phyloP scores from a whole-genome alignment of 129 eudicot species.

The Silybum marianum region DNA sequence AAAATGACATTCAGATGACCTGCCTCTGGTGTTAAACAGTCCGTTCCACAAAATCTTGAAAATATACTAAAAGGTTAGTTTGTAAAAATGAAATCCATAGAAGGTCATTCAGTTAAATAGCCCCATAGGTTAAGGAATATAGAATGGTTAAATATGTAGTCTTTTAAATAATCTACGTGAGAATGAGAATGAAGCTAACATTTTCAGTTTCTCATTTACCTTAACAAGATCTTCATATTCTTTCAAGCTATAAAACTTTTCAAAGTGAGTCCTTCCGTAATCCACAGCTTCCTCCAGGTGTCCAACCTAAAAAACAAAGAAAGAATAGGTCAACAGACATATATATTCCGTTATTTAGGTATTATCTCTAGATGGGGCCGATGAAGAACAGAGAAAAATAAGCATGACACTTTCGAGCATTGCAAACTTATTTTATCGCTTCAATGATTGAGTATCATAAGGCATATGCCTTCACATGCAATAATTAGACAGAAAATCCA shows the following conservation, averaged over 20 bases:
- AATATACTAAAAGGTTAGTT: too few species aligned
- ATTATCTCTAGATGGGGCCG: too few species aligned
- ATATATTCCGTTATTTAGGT: not conserved
- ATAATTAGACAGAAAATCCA: too few species aligned
- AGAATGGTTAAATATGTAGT: not conserved
- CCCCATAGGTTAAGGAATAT: not conserved
- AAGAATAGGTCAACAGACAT: not conserved
- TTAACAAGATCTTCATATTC: conserved; percentile 59
- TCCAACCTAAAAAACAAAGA: conserved; percentile 52
- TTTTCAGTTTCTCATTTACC: conserved; percentile 40
- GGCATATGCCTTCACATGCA: too few species aligned
- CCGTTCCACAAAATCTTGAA: too few species aligned
- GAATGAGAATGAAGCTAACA: not conserved
- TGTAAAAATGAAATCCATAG: not conserved
- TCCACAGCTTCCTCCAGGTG: conserved; percentile 73
- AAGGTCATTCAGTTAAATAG: too few species aligned
- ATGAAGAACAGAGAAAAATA: too few species aligned
- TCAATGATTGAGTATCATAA: not conserved
- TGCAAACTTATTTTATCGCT: not conserved
- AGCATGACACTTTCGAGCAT: not conserved
- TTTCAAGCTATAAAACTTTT: conserved; percentile 46
- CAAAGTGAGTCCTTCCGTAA: conserved; percentile 66
- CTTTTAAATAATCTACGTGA: not conserved
- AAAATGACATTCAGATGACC: too few species aligned
- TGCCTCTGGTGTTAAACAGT: too few species aligned